phyloP scores from a whole-genome alignment of 352 stramenopile genomes.

The Pilasporangium apinafurcum region DNA sequence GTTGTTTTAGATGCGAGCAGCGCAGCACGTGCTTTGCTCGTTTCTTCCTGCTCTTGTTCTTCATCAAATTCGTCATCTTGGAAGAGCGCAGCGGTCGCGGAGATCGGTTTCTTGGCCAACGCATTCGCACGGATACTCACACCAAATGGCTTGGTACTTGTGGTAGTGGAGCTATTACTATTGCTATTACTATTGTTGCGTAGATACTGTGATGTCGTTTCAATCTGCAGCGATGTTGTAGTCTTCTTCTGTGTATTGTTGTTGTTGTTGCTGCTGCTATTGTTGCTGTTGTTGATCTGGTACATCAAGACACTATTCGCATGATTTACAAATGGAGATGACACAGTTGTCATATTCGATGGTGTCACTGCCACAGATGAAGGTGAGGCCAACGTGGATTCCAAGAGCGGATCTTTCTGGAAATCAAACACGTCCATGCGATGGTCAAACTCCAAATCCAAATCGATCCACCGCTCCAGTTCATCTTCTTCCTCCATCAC shows the following conservation, averaged over 20 bases:
- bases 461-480: slow-evolving; percentile 54
- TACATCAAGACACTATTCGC: slow-evolving; percentile 3
- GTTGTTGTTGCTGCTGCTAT: slow-evolving; percentile 7
- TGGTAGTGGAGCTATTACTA: slow-evolving; percentile 2
- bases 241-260: slow-evolving; percentile 15
- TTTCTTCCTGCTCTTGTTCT: slow-evolving; percentile 10
- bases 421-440: slow-evolving; percentile 55
- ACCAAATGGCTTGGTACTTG: slow-evolving; percentile 16
- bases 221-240: slow-evolving; percentile 4
- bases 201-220: slow-evolving; percentile 6
- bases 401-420: slow-evolving; percentile 6
- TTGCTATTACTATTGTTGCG: slow-evolving; percentile 4
- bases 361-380: background rate
- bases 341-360: too few species aligned
- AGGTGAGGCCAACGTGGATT: slow-evolving; percentile 1
- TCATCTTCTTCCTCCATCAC: slow-evolving; percentile 46
- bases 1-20: slow-evolving; percentile 9
- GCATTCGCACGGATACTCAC: too few species aligned
- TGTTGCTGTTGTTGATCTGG: slow-evolving; percentile 7
- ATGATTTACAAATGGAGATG: slow-evolving; percentile 1
- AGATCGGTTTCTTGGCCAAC: too few species aligned
- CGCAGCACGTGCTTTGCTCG: slow-evolving; percentile 18
- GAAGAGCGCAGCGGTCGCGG: slow-evolving; percentile 41
- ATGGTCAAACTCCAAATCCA: slow-evolving; percentile 50
- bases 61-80: slow-evolving; percentile 36